These are phyloP conservation scores for Trichoderma virens DNA, from an alignment of 495 filamentous ascomycete species.

Conservation along the genomic window DNA sequence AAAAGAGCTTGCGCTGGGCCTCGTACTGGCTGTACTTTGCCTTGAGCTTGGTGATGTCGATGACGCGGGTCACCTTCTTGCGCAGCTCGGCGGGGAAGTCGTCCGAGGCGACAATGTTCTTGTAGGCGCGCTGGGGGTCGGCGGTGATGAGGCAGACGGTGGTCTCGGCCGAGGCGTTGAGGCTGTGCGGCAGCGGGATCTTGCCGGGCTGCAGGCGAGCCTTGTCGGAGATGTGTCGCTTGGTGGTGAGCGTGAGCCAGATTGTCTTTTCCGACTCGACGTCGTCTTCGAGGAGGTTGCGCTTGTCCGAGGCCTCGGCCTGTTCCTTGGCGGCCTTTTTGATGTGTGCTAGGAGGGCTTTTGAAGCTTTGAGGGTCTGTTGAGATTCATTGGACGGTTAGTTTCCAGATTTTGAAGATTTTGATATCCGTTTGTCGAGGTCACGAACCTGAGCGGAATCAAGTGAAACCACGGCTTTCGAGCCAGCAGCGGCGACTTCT, in stretches of 20 bases:
- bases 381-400: not conserved
- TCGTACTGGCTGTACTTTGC: constrained; percentile 83
- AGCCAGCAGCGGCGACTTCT: not conserved
- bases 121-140: constrained; percentile 80
- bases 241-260: constrained; percentile 82
- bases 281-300: constrained; percentile 59
- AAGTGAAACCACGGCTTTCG: not conserved
- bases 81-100: constrained; percentile 67
- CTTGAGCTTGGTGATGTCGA: constrained; percentile 75
- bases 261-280: constrained; percentile 51
- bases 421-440: not conserved
- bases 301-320: constrained; percentile 50
- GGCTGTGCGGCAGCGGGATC: constrained; percentile 57
- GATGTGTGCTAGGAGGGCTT: constrained; percentile 73
- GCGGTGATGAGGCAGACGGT: constrained; percentile 71
- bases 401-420: not conserved
- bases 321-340: constrained; percentile 53
- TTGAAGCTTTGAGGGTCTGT: constrained; percentile 70
- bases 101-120: constrained; percentile 70
- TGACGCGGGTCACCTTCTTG: constrained; percentile 68
- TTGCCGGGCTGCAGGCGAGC: constrained; percentile 67
- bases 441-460: constrained; percentile 6
- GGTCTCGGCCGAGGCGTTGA: constrained; percentile 49
- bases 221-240: constrained; percentile 73
- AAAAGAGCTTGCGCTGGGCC: constrained; percentile 69